Conservation (phyloP, 352 stramenopile genomes). For the Pythium diclinum region DNA sequence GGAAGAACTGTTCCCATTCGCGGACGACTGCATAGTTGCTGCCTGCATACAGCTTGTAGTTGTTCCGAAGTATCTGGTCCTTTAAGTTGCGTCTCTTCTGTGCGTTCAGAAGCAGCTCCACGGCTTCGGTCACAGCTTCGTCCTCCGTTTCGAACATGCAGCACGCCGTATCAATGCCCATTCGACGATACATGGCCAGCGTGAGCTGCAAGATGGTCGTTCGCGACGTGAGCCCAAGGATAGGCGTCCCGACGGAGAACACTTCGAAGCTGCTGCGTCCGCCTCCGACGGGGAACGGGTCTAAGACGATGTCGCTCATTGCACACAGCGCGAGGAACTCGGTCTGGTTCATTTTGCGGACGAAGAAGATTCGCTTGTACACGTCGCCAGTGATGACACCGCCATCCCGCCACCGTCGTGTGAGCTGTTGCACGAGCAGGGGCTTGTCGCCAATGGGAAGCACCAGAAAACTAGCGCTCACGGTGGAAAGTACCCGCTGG, state of each 20-base stretch:
- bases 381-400: slow-evolving; percentile 16
- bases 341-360: slow-evolving; percentile 30
- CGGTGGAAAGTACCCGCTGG: slow-evolving; percentile 30
- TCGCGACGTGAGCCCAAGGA: slow-evolving; percentile 46
- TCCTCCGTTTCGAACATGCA: slow-evolving; percentile 30
- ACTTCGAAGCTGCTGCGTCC: slow-evolving; percentile 58
- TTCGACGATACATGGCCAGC: slow-evolving; percentile 53
- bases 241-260: slow-evolving; percentile 56
- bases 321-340: slow-evolving; percentile 46
- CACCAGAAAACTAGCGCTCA: slow-evolving; percentile 36
- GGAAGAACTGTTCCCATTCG: slow-evolving; percentile 50
- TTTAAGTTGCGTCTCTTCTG: slow-evolving; percentile 18
- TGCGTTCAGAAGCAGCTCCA: slow-evolving; percentile 33
- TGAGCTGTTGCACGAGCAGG: slow-evolving; percentile 31
- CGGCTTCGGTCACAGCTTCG: slow-evolving; percentile 26
- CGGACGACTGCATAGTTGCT: slow-evolving; percentile 26
- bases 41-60: slow-evolving; percentile 36
- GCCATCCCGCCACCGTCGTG: slow-evolving; percentile 27
- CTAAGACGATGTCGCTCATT: slow-evolving; percentile 47
- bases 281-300: slow-evolving; percentile 64
- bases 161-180: slow-evolving; percentile 32
- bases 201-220: slow-evolving; percentile 67
- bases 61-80: slow-evolving; percentile 30
- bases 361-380: slow-evolving; percentile 44
- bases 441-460: slow-evolving; percentile 31